Evolutionary conservation across 768 basidiomycete genomes (phyloP).

Genomic region (Tylopilus subfusipes): DNA sequence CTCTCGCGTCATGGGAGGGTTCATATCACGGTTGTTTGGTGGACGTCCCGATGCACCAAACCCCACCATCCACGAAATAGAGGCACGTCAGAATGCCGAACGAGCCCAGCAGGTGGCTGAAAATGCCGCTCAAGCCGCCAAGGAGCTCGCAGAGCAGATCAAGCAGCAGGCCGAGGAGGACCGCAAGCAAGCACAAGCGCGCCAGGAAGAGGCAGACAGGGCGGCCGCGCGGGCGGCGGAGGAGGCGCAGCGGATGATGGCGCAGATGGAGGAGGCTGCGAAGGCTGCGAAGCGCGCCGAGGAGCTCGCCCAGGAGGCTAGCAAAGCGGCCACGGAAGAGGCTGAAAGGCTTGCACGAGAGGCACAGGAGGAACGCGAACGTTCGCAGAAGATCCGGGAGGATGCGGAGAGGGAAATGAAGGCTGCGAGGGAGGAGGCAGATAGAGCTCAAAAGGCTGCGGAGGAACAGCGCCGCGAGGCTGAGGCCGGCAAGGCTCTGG

Average conservation of each 20-base stretch:
- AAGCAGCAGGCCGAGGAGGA: constrained; percentile 10
- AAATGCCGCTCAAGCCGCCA: constrained; percentile 2
- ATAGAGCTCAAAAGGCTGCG: constrained; percentile 9
- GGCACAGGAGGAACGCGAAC: constrained; percentile 14
- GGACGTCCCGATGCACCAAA: constrained; percentile 4
- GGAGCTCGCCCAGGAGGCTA: constrained; percentile 10
- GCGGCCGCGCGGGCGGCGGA: constrained; percentile 1
- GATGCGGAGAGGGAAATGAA: constrained; percentile 15
- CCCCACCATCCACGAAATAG: constrained; percentile 11
- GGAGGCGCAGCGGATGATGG: constrained; percentile 7
- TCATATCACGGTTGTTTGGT: constrained; percentile 6
- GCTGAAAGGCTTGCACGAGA: constrained; percentile 9
- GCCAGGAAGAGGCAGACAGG: constrained; percentile 13
- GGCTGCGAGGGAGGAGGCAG: constrained; percentile 12
- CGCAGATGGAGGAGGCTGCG: constrained; percentile 11
- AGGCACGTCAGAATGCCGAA: constrained; percentile 13
- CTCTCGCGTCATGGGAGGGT: constrained; percentile 6
- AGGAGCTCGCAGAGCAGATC: not conserved
- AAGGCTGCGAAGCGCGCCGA: not conserved
- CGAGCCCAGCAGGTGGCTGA: not conserved
- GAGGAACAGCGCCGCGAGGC: constrained; percentile 22
- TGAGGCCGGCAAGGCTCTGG: constrained; percentile 12
- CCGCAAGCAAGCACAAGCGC: not conserved
- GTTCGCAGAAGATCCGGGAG: constrained; percentile 8
- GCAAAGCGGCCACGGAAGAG: constrained; percentile 16